These are phyloP conservation scores for Seiridium unicorne DNA, from an alignment of 2,329 filamentous ascomycete genomes.

Conservation along the genomic window DNA sequence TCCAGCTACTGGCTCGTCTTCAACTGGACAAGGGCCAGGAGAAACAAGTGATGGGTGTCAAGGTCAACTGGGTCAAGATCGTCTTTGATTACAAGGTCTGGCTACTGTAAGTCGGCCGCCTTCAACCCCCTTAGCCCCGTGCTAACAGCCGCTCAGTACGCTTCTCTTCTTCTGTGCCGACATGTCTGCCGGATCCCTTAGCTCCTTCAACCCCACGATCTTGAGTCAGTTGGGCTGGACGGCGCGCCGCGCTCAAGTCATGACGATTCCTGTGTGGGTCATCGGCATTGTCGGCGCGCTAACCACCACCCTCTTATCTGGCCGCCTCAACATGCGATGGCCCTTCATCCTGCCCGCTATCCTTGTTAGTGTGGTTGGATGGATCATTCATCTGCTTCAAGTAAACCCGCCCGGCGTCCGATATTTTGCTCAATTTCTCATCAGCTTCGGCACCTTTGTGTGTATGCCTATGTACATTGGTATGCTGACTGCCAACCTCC, in stretches of 20 bases:
- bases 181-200: conserved; percentile 5
- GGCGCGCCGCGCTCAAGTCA: neutral
- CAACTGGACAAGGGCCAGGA: conserved; percentile 2
- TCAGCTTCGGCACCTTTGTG: conserved; percentile 5
- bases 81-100: conserved; percentile 6
- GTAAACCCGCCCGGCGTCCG: conserved; percentile 3
- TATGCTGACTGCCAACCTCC: conserved; percentile 6
- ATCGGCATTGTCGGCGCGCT: conserved; percentile 6
- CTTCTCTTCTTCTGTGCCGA: conserved; percentile 9
- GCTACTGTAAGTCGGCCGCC: neutral
- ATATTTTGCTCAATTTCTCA: conserved; percentile 5
- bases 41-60: neutral
- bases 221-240: conserved; percentile 7
- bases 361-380: conserved; percentile 3
- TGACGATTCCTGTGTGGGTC: conserved; percentile 8
- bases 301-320: conserved; percentile 1
- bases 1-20: conserved; percentile 1
- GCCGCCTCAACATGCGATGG: conserved; percentile 3
- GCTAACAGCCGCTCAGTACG: neutral
- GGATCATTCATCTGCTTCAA: conserved; percentile 3
- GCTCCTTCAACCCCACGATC: conserved; percentile 8
- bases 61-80: conserved; percentile 3
- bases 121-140: neutral
- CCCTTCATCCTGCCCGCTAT: conserved; percentile 7
- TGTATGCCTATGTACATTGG: conserved; percentile 6